phyloP scores from a whole-genome alignment of 257 asterid genomes.

The Nicotiana undulata region DNA sequence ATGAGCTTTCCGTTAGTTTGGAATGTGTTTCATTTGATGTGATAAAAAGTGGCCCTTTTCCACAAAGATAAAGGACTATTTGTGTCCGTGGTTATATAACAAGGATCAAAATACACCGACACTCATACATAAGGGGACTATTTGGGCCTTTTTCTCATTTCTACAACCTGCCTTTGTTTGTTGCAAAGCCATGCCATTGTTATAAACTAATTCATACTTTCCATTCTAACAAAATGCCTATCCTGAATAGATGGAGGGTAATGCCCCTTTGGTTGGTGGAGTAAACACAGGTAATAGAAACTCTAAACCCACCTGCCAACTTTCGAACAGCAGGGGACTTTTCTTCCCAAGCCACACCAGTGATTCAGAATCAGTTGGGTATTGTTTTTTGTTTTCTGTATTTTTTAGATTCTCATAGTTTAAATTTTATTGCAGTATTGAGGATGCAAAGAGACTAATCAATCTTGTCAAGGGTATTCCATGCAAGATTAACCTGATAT shows the following conservation, averaged over 20 bases:
- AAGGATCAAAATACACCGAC: not conserved
- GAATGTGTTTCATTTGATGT: not conserved
- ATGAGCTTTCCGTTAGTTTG: not conserved
- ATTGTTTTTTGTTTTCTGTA: not conserved
- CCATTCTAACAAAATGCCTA: not conserved
- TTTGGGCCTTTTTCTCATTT: not conserved
- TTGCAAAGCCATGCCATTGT: not conserved
- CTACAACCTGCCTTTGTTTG: not conserved
- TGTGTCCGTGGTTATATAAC: not conserved
- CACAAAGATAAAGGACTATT: not conserved
- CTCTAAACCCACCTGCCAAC: no score
- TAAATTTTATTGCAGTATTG: conserved; percentile 34
- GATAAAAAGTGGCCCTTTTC: not conserved
- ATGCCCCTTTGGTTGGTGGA: not conserved
- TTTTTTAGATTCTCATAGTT: not conserved
- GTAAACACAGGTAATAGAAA: no score
- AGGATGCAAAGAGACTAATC: conserved; percentile 75
- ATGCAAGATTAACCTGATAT: conserved; percentile 89
- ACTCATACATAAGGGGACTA: not conserved
- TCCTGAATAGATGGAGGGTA: not conserved
- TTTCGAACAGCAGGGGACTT: no score
- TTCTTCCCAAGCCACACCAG: not conserved
- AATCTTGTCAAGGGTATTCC: conserved; percentile 78
- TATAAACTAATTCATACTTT: not conserved
- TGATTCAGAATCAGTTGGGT: not conserved